Base-by-base conservation (phyloP, 2,329 filamentous ascomycete species). In the Xylaria sp. region DNA sequence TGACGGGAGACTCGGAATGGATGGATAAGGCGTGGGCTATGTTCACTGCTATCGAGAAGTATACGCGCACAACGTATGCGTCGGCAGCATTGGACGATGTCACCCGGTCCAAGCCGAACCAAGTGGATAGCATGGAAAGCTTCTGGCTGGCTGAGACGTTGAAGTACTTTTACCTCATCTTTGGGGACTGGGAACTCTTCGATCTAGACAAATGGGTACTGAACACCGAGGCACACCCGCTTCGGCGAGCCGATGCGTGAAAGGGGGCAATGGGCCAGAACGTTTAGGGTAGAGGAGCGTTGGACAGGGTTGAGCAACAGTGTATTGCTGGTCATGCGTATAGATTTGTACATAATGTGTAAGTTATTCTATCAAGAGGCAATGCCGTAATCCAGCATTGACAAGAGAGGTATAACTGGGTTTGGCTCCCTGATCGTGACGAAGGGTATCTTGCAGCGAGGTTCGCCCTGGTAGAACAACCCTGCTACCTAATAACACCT, bases 11-110 rank as follows among this genome's bases (percentile, higher is more conserved):
- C 63, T 66, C 78, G 1, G 75, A 78, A 53, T 88, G 85, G 80
- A 83, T 83, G 69, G 81, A 88, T 59, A 85, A 85, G 69, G 89
- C 87, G 1, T 91, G 89, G 89, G 76, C 78, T 58, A 91, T 92
- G 88, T 91, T 91, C 70, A 71, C 81, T 57, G 80, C 83, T 7
- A 79, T 92, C 39, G 77, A 84, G 59, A 78, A 78, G 66, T 76
- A 83, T 66, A 89, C 88, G 10, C 78, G 79, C 30, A 85, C 87
- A 0, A 75, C 80, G 3, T 78, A 84, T 63, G 89, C 85, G 4
- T 81, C 89, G 66, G 84, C 85, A 0, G 84, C 84, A 37, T 80
- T 92, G 58, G 76, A 80, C 60, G 87, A 91, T 67, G 85, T 91
- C 30, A 87, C 48, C 75, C 18, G 69, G 61, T 55, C 60, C 54